These are phyloP conservation scores for Austroboletus niveus DNA, from an alignment of 1,284 basidiomycete species.

Conservation along the genomic window DNA sequence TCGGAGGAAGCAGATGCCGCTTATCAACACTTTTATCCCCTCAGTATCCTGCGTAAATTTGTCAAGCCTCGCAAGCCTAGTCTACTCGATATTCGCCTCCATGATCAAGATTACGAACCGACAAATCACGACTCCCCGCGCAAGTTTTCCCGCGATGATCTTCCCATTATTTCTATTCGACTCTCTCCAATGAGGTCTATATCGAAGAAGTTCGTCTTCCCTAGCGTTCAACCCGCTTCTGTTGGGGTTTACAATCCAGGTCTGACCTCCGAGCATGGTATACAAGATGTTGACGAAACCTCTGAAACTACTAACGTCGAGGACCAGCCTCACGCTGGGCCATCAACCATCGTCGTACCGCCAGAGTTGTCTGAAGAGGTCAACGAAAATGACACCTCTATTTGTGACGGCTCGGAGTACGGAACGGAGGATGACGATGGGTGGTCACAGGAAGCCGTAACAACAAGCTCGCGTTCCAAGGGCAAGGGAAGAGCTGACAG, in stretches of 20 bases:
- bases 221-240: constrained; percentile 8
- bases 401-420: constrained; percentile 10
- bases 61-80: constrained; percentile 23
- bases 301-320: constrained; percentile 1
- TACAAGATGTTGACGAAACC: not conserved
- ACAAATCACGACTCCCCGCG: constrained; percentile 4
- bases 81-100: constrained; percentile 15
- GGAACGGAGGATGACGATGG: constrained; percentile 23
- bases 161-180: constrained; percentile 27
- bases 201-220: constrained; percentile 36
- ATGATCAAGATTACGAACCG: constrained; percentile 5
- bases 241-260: not conserved
- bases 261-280: not conserved
- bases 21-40: constrained; percentile 35
- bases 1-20: constrained; percentile 48
- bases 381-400: not conserved
- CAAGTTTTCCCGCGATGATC: constrained; percentile 17
- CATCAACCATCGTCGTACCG: not conserved
- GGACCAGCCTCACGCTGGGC: constrained; percentile 4
- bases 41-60: constrained; percentile 25
- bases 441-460: constrained; percentile 22
- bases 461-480: constrained; percentile 20
- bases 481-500: constrained; percentile 25
- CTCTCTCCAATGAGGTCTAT: constrained; percentile 30
- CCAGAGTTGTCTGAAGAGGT: not conserved